Base-by-base conservation (phyloP, 768 basidiomycete species). In the Suillus cothurnatus region DNA sequence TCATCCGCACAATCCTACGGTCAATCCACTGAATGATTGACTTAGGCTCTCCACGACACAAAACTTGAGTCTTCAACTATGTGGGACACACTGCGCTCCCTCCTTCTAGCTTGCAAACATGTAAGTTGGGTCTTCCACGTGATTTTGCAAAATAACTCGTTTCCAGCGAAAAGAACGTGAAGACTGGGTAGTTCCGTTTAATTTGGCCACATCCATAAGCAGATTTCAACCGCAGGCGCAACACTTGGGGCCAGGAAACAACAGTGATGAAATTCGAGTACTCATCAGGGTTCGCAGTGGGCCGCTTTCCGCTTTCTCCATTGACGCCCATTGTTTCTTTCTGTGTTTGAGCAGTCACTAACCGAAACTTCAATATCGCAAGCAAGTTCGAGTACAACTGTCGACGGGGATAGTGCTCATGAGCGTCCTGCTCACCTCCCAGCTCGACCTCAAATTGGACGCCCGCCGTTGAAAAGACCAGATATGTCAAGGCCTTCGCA, bases 241-340 rank as follows among this genome's bases (percentile, higher is more conserved):
- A 70, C 66, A 69, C 53, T 67, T 70, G 38, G 67, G 70, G 57
- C 64, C 65, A n/a, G 69, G 67, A 69, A 73, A 73, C 55, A 69
- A 65, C 19, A 64, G 61, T 34, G 57, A 65, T 69, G 79, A 78
- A 64, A 71, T 84, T 41, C 77, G 81, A 74, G 73, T 73, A 63
- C 79, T 85, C 66, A 81, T 84, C 64, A 86, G 81, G 85, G 85
- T 86, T 85, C 83, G 85, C 82, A 81, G 70, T 79, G 81, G 81
- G 73, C 80, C 71, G 70, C 73, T 79, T 77, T 71, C 65, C 71
- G 60, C 73, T 75, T 71, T 72, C 65, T 71, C 74, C 65, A 68
- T 76, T 75, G 76, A 77, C 77, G 71, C 69, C 79, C 76, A 77
- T 82, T 77, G 66, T 68, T 57, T 75, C 71, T 77, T 73, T 72